Evolutionary conservation across 2,329 filamentous ascomycete species (phyloP), one percentile per base, ranked within the genome.

Genomic region (Penicillium sp.): DNA sequence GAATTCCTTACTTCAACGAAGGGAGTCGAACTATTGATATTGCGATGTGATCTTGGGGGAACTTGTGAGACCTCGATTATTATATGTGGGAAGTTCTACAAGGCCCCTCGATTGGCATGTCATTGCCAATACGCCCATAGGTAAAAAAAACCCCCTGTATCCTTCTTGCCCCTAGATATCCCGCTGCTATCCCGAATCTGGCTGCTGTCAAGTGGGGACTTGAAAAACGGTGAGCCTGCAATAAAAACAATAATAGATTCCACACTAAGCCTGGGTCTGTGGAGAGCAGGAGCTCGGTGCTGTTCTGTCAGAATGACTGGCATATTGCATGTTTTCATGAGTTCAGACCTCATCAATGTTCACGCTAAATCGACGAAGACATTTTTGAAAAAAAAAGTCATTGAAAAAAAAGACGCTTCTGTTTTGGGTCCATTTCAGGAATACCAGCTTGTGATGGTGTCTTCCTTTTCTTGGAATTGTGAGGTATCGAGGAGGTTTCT

Each of bases 341-440:
- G 9, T 50, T 15, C 10, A 13, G 27, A 51, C 13, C 25, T 25
- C 17, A 21, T 35, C 21, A 6, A 23, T n/a, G 19, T 9, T 42
- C 17, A 25, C 13, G 33, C 17, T 27, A 6, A 13, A n/a, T n/a
- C 10, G 27, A 42, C 19, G 9, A 33, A 45, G 50, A 27, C 6
- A 7, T 19, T 13, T n/a, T 23, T 23, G 2, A 23, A 23, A 23
- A 23, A 23, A 2, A 53, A 67, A 41, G 63, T 77, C 58, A 74
- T 53, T 50, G 67, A 44, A 74, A 75, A 57, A 74, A 74, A 1
- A 75, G 60, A 7, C 72, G 70, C 57, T 70, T 74, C 53, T 75
- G 72, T 33, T 67, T 66, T n/a, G 70, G 63, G 50, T 73, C 71
- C 4, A 44, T 21, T 3, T 63, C 58, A 6, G 57, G 12, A 17